These are phyloP conservation scores for Termitomyces sp. DNA, from an alignment of 768 basidiomycete genomes.

Conservation along the genomic window DNA sequence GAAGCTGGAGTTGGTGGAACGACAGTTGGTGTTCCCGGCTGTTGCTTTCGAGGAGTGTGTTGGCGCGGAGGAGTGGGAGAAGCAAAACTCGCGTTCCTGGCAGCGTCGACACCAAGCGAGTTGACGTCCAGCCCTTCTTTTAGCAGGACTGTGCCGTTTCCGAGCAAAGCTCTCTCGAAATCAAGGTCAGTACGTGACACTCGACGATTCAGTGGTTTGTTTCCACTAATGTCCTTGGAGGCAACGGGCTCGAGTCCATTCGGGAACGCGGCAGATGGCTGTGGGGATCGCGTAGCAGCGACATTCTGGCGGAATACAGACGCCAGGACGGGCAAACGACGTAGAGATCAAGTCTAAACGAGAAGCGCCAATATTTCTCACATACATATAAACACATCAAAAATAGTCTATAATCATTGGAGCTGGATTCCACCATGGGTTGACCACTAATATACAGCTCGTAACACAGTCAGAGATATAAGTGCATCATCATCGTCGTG, in stretches of 20 bases:
- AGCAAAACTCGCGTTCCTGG: slow-evolving; percentile 32
- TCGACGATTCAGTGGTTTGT: slow-evolving; percentile 40
- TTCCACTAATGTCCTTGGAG: slow-evolving; percentile 40
- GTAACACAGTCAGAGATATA: slow-evolving; percentile 1
- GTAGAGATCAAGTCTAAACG: slow-evolving; percentile 4
- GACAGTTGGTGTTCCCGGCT: slow-evolving; percentile 57
- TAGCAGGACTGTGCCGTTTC: slow-evolving; percentile 62
- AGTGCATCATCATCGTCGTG: slow-evolving; percentile 6
- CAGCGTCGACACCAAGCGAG: slow-evolving; percentile 50
- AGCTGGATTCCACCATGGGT: slow-evolving; percentile 5
- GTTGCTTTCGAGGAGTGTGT: slow-evolving; percentile 27
- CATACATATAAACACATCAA: slow-evolving; percentile 12
- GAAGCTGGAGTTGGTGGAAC: slow-evolving; percentile 69
- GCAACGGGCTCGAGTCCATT: slow-evolving; percentile 52
- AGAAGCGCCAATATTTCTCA: slow-evolving; percentile 4
- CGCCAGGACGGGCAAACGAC: slow-evolving; percentile 48
- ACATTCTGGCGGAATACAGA: slow-evolving; percentile 56
- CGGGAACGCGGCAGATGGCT: slow-evolving; percentile 43
- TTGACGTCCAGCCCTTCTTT: slow-evolving; percentile 70
- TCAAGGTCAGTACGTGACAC: slow-evolving; percentile 73
- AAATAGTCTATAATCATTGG: slow-evolving; percentile 7
- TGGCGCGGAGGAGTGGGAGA: slow-evolving; percentile 36
- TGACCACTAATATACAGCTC: slow-evolving; percentile 11
- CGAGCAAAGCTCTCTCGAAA: slow-evolving; percentile 72
- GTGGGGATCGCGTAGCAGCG: slow-evolving; percentile 31